Percentiles rank a stretch among this genome's conserved stretches.
Conservation (phyloP, 805 yeast species). For the Yarrowia divulgata region DNA sequence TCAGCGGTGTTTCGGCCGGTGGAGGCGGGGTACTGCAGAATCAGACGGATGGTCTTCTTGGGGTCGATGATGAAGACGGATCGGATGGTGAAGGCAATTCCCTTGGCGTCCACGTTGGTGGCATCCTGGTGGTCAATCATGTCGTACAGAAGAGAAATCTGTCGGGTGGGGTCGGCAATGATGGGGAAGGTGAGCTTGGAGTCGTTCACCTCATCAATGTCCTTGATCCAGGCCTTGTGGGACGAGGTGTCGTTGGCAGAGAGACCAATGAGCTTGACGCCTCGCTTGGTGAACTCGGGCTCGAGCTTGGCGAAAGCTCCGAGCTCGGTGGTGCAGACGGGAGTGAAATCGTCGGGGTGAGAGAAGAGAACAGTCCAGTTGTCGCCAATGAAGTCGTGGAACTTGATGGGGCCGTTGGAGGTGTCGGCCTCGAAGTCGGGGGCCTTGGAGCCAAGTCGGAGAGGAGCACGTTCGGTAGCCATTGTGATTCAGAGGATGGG, state of each 20-base stretch:
- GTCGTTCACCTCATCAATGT: constrained; percentile 85
- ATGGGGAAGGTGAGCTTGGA: constrained; percentile 85
- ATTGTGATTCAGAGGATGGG: constrained; percentile 6
- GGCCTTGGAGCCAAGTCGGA: constrained; percentile 84
- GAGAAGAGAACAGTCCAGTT: constrained; percentile 90
- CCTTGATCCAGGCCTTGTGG: constrained; percentile 90
- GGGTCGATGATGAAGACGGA: constrained; percentile 95
- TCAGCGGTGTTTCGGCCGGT: constrained; percentile 95
- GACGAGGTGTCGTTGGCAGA: constrained; percentile 86
- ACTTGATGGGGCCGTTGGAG: constrained; percentile 81
- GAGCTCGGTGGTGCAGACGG: constrained; percentile 95
- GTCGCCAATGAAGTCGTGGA: constrained; percentile 86
- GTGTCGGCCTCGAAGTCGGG: constrained; percentile 89
- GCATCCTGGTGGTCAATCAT: constrained; percentile 90
- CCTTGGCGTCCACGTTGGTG: constrained; percentile 73
- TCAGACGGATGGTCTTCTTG: constrained; percentile 84
- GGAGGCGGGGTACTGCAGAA: constrained; percentile 90
- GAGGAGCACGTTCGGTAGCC: constrained; percentile 44
- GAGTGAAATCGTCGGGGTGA: constrained; percentile 97
- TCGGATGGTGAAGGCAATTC: constrained; percentile 87
- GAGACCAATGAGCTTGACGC: constrained; percentile 86
- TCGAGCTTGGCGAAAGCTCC: constrained; percentile 94
- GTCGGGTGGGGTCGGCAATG: constrained; percentile 85
- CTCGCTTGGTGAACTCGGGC: constrained; percentile 87
- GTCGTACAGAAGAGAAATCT: constrained; percentile 81